Base-by-base conservation (phyloP, 2,329 filamentous ascomycete genomes). In the Pseudogymnoascus sp. region DNA sequence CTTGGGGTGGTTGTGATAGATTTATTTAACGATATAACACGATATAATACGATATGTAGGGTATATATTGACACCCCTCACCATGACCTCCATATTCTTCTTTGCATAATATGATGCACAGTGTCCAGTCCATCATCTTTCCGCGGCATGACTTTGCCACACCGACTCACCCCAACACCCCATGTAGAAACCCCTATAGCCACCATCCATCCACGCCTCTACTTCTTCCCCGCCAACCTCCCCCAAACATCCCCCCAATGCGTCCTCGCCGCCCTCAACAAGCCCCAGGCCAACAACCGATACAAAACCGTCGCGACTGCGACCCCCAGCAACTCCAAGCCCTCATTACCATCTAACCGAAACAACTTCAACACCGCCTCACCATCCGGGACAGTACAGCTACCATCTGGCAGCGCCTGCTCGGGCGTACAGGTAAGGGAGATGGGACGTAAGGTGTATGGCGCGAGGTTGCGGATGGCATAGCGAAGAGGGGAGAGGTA, bases 401-500 rank as follows among this genome's bases (percentile, higher is more conserved):
- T 70, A 0, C 87, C 88, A 60, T 82, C 73, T 0, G 80, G 78
- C 8, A 89, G 72, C 37, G 77, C 76, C 74, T 91, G 86, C 7
- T 72, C 74, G 1, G 81, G 78, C 2, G 78, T 80, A 70, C 89
- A 92, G 1, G 82, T 82, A 67, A 92, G 91, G 0, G 69, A 61
- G 6, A 89, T 79, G 0, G 78, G 79, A 6, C 78, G 74, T 35
- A 92, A 72, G 0, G 85, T 85, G 65, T 86, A 90, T 0, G 84
- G 82, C 0, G 85, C 85, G 38, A 92, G 74, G 35, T 87, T 87
- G 0, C 83, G 83, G 3, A 87, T 79, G 0, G 83, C 80, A 69
- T 90, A 92, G 59, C 88, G 86, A 60, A 90, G 80, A 0, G 89
- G 89, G 1, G 81, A 85, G 54, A 92, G 79, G 70, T 90, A 86